Percentiles rank a stretch among this genome's conserved stretches.
These are phyloP conservation scores for Aschersonia sp. DNA, from an alignment of 2,329 filamentous ascomycete genomes.

Conservation along the genomic window DNA sequence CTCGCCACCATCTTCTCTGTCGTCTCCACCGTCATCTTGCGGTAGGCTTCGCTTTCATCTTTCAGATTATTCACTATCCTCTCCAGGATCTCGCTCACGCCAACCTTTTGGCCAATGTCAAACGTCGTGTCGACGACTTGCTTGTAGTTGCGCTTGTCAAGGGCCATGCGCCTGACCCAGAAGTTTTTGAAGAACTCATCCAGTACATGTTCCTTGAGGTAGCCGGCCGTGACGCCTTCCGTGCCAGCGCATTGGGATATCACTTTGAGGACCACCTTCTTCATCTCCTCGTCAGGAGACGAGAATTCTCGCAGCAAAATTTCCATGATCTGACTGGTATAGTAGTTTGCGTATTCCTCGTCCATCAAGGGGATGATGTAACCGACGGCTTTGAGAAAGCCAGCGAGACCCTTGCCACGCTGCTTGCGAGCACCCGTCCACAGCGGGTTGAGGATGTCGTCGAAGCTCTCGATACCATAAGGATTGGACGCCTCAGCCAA, in stretches of 20 bases:
- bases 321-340: slow-evolving; percentile 97
- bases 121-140: slow-evolving; percentile 98
- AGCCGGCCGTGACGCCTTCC: slow-evolving; percentile 85
- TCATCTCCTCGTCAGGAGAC: slow-evolving; percentile 98
- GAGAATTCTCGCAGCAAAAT: slow-evolving; percentile 91
- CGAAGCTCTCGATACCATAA: slow-evolving; percentile 98
- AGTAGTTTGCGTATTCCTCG: slow-evolving; percentile 98
- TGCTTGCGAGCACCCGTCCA: slow-evolving; percentile 97
- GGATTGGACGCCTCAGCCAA: slow-evolving; percentile 92
- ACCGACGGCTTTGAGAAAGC: slow-evolving; percentile 92
- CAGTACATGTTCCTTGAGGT: slow-evolving; percentile 88
- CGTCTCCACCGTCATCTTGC: slow-evolving; percentile 98
- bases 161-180: slow-evolving; percentile 92
- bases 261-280: slow-evolving; percentile 96
- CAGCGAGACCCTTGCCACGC: slow-evolving; percentile 86
- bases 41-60: slow-evolving; percentile 93
- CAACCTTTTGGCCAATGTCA: slow-evolving; percentile 95
- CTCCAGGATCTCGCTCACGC: slow-evolving; percentile 86
- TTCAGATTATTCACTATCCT: slow-evolving; percentile 90
- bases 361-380: slow-evolving; percentile 99
- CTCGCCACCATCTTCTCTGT: slow-evolving; percentile 93
- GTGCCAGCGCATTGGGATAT: slow-evolving; percentile 91
- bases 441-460: slow-evolving; percentile 90
- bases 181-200: slow-evolving; percentile 98
- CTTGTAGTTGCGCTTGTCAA: slow-evolving; percentile 94